Evolutionary conservation across 164 flowering plant species (phyloP).

Genomic region (Akebia trifoliata): DNA sequence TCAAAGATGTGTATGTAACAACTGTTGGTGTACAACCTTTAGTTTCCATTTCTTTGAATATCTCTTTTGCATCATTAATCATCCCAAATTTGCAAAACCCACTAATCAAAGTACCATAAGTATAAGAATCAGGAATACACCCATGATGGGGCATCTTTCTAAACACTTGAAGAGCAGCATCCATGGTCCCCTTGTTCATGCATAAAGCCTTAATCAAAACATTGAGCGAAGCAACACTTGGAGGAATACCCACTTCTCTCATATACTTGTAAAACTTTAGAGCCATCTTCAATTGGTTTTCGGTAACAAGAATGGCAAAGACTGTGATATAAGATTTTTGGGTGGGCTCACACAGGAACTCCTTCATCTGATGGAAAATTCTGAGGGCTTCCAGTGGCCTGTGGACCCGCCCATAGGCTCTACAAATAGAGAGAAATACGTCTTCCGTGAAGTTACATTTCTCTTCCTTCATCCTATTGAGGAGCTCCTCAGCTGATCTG

Average conservation of each 20-base stretch:
- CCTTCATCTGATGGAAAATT: conserved; percentile 60
- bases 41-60: conserved; percentile 60
- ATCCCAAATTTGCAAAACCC: conserved; percentile 68
- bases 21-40: conserved; percentile 68
- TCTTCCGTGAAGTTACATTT: conserved; percentile 49
- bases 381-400: conserved; percentile 67
- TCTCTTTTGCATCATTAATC: conserved; percentile 53
- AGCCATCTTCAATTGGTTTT: conserved; percentile 59
- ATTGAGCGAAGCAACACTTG: conserved; percentile 53
- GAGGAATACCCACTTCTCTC: conserved; percentile 57
- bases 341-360: conserved; percentile 48
- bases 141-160: conserved; percentile 62
- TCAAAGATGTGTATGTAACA: conserved; percentile 69
- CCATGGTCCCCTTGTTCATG: conserved; percentile 50
- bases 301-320: conserved; percentile 58
- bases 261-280: conserved; percentile 53
- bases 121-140: conserved; percentile 70
- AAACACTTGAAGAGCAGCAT: conserved; percentile 52
- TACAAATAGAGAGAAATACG: conserved; percentile 51
- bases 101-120: conserved; percentile 82
- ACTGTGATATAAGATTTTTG: conserved; percentile 55
- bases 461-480: conserved; percentile 67
- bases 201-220: conserved; percentile 77
- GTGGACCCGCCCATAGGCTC: conserved; percentile 76
- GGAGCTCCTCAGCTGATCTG: conserved; percentile 51